These are phyloP conservation scores for Trypanosoma platydactyli DNA, from an alignment of 208 protist species.

Conservation along the genomic window DNA sequence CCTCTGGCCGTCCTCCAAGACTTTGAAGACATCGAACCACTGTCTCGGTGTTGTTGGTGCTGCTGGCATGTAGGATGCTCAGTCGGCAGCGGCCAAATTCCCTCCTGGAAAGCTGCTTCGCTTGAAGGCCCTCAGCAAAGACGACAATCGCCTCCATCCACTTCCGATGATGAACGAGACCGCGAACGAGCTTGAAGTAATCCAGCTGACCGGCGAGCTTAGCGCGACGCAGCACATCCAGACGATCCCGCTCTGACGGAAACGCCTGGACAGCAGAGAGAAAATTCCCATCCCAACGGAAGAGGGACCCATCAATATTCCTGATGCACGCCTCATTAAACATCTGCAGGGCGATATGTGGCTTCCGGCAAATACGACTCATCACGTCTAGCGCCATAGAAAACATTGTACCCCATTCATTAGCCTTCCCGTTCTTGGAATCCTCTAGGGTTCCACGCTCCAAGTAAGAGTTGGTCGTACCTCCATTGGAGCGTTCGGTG, in stretches of 20 bases:
- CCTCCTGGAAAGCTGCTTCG: constrained; percentile 28
- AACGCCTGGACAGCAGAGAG: constrained; percentile 47
- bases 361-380: constrained; percentile 21
- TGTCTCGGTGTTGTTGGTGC: constrained; percentile 23
- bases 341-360: constrained; percentile 26
- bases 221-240: constrained; percentile 33
- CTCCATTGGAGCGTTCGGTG: not conserved
- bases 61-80: constrained; percentile 39
- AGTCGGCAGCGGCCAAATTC: constrained; percentile 42
- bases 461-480: not conserved
- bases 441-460: not conserved
- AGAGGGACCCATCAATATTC: constrained; percentile 25
- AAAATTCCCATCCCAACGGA: constrained; percentile 57
- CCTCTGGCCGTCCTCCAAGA: constrained; percentile 2
- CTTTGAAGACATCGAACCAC: constrained; percentile 34
- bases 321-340: constrained; percentile 18
- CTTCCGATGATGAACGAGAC: constrained; percentile 40
- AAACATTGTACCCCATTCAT: constrained; percentile 54
- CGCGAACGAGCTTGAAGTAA: constrained; percentile 51
- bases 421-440: not conserved
- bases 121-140: constrained; percentile 35
- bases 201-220: constrained; percentile 35
- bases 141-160: constrained; percentile 43
- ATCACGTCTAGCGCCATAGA: constrained; percentile 52
- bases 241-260: constrained; percentile 25